Percentiles rank a stretch among this genome's conserved stretches.
These are phyloP conservation scores for Penicillium paradoxum DNA, from an alignment of 495 filamentous ascomycete genomes.

Conservation along the genomic window DNA sequence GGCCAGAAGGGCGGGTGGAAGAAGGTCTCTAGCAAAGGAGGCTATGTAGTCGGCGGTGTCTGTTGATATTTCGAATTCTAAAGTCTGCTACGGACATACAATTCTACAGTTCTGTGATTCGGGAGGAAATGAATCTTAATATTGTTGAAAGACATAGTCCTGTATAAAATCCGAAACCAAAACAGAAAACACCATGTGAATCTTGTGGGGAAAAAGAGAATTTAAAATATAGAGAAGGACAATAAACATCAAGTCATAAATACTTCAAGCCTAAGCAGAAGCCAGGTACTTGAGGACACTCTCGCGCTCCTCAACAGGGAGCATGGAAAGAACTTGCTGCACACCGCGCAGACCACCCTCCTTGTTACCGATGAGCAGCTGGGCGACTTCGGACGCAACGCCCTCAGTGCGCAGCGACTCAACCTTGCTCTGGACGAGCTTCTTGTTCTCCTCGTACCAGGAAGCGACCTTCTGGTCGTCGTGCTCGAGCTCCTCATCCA, in stretches of 20 bases:
- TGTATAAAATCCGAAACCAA: background rate
- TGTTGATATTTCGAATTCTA: background rate
- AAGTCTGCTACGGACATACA: no score
- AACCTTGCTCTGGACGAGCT: constrained; percentile 70
- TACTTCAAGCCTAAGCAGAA: constrained; percentile 25
- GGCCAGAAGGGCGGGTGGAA: constrained; percentile 4
- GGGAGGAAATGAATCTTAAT: no score
- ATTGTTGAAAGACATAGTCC: background rate
- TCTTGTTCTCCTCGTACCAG: constrained; percentile 97
- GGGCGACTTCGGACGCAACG: constrained; percentile 72
- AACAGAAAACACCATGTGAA: constrained; percentile 4
- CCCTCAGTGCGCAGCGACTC: constrained; percentile 73
- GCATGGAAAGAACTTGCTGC: constrained; percentile 73
- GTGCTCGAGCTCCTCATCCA: constrained; percentile 58
- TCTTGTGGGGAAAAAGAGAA: background rate
- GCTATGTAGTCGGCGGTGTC: background rate
- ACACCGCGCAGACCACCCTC: constrained; percentile 83
- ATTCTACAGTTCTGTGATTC: no score
- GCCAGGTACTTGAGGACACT: constrained; percentile 70
- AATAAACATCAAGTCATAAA: constrained; percentile 8
- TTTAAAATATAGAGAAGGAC: background rate
- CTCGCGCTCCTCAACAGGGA: constrained; percentile 85
- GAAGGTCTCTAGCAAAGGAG: background rate
- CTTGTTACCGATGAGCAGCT: constrained; percentile 66
- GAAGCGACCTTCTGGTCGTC: constrained; percentile 79